Base-by-base conservation (phyloP, 495 filamentous ascomycete species). In the Xylaria curta region DNA sequence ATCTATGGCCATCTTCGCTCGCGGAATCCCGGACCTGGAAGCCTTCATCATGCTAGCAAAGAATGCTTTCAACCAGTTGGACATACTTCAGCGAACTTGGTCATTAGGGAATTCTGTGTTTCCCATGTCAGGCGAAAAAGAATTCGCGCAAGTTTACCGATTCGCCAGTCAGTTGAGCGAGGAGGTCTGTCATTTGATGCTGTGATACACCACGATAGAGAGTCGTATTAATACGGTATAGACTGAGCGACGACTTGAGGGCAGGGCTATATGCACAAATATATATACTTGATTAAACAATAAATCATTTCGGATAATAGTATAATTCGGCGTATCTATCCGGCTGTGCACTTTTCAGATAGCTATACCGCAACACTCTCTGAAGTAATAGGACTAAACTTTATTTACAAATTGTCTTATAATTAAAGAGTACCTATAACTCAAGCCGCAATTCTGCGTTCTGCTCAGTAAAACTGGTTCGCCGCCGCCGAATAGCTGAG, bases 1-100 rank as follows among this genome's bases (percentile, higher is more conserved):
- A 10, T 31, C 47, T 15, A 68, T 68, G 65, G 65, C 65, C 33
- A 13, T 56, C 0, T 68, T 68, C 40, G 40, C 36, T 5, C 47
- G 65, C n/a, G 65, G 61, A 12, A 26, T 19, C 13, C 61, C 61
- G 9, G 40, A 64, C 21, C 4, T 26, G 4, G 40, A 64, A 1
- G 61, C 61, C 5, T 64, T 64, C 28, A 6, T 46, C 24, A 46
- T 64, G 61, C 17, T 64, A 24, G 6, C 36, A 5, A 64, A 24
- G 13, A 64, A 64, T 47, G 61, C 61, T 49, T 64, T 19, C 12
- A 26, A 47, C 6, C 61, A 64, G 21, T 42, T 64, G 17, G 42
- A 47, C 5, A 64, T 64, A 28, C 44, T 64, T 26, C 21, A 10
- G 21, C 61, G 24, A n/a, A 21, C 6, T 8, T 17, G 42, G 21